Conservation (phyloP, 306 rosid genomes). For the Trifolium dubium region DNA sequence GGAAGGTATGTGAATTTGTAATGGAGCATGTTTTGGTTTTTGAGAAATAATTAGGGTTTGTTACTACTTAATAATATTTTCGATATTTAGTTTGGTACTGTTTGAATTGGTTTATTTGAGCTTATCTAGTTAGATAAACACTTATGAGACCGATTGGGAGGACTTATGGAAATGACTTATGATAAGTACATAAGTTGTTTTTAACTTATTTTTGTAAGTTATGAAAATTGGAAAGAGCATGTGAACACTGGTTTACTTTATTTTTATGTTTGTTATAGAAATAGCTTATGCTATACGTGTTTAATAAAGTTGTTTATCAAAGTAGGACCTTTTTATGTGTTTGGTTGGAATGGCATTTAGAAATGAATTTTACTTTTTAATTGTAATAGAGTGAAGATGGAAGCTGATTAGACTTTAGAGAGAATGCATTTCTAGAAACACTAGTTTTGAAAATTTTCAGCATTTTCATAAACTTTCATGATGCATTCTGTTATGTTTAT, state of each 20-base stretch:
- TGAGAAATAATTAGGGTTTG: no score
- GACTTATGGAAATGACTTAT: neutral
- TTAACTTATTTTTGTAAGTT: neutral
- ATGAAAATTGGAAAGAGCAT: neutral
- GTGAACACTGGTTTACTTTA: no score
- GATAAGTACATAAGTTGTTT: neutral
- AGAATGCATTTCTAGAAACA: neutral
- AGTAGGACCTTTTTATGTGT: no score
- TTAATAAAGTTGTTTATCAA: no score
- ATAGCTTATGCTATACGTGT: no score
- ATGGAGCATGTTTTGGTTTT: neutral
- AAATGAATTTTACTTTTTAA: neutral
- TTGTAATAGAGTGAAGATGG: neutral
- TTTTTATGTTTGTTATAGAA: no score
- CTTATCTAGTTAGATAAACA: neutral
- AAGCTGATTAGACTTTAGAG: neutral
- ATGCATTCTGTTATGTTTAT: neutral
- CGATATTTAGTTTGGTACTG: no score
- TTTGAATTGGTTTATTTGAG: neutral
- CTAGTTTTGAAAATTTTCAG: neutral
- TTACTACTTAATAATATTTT: no score
- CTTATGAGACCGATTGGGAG: neutral
- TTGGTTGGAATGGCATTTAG: neutral
- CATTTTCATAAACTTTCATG: neutral
- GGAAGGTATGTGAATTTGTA: slow-evolving; percentile 58